phyloP scores from a whole-genome alignment of 2,329 filamentous ascomycete genomes.

The Aspergillus felis region DNA sequence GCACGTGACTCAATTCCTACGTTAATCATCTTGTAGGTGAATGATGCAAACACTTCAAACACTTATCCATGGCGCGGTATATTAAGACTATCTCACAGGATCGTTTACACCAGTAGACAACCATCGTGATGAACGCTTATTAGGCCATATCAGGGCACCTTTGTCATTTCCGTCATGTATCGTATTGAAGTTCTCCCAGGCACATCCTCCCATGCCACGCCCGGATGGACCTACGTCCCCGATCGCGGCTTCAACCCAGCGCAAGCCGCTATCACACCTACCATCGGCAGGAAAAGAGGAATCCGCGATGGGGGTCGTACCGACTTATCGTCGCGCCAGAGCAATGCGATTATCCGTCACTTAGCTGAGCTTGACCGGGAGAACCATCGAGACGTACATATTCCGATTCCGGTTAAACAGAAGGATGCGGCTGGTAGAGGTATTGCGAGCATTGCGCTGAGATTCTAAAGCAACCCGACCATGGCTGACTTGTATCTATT shows the following conservation, averaged over 20 bases:
- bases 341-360: slow-evolving; percentile 75
- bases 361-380: slow-evolving; percentile 80
- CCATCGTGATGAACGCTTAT: neutral
- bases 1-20: neutral
- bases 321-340: slow-evolving; percentile 75
- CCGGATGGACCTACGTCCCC: slow-evolving; percentile 90
- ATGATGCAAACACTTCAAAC: slow-evolving; percentile 20
- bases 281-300: slow-evolving; percentile 64
- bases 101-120: neutral
- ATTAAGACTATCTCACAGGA: neutral
- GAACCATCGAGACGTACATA: slow-evolving; percentile 67
- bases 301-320: slow-evolving; percentile 56
- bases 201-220: slow-evolving; percentile 64
- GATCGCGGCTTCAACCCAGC: slow-evolving; percentile 63
- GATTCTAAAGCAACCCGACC: neutral
- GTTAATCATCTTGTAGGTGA: neutral
- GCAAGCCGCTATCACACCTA: slow-evolving; percentile 51
- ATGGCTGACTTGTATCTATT: neutral
- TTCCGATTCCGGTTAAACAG: slow-evolving; percentile 61
- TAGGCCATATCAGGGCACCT: neutral
- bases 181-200: slow-evolving; percentile 80
- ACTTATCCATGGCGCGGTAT: neutral
- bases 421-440: slow-evolving; percentile 41
- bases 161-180: slow-evolving; percentile 47
- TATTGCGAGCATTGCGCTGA: slow-evolving; percentile 10